These are phyloP conservation scores for Plasmodium falciparum DNA, from an alignment of 169 alveolate genomes.

Conservation along the genomic window DNA sequence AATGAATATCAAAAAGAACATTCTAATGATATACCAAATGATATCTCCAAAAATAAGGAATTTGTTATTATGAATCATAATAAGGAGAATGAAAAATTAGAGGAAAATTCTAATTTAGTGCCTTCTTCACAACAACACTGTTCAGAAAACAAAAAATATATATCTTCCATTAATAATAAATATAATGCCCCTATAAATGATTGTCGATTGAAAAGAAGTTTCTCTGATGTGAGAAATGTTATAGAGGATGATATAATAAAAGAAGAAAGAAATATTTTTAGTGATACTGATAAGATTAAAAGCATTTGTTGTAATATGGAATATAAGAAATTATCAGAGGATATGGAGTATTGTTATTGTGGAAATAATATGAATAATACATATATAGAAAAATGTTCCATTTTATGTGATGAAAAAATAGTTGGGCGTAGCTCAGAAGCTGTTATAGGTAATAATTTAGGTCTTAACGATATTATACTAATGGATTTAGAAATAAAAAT, in stretches of 20 bases:
- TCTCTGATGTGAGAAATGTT: conserved; percentile 8
- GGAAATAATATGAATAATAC: neutral
- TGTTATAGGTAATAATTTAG: neutral
- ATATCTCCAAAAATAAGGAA: no score
- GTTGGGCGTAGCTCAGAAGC: neutral
- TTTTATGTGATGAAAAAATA: neutral
- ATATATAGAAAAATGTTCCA: neutral
- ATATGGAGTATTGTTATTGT: neutral
- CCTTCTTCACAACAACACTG: no score
- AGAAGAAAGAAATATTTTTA: conserved; percentile 37
- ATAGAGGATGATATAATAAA: conserved; percentile 10
- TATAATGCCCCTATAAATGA: neutral
- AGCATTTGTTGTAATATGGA: neutral
- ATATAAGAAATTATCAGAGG: conserved; percentile 1
- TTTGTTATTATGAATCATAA: no score
- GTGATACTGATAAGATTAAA: conserved; percentile 24
- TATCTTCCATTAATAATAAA: no score
- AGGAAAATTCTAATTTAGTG: no score
- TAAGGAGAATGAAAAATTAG: no score
- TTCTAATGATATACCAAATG: no score
- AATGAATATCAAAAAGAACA: no score
- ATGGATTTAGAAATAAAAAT: conserved; percentile 51
- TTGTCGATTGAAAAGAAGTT: conserved; percentile 15
- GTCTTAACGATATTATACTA: conserved; percentile 41
- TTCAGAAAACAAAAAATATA: no score